Conservation (phyloP, 2,329 filamentous ascomycete genomes). For the Diaporthe sp. region DNA sequence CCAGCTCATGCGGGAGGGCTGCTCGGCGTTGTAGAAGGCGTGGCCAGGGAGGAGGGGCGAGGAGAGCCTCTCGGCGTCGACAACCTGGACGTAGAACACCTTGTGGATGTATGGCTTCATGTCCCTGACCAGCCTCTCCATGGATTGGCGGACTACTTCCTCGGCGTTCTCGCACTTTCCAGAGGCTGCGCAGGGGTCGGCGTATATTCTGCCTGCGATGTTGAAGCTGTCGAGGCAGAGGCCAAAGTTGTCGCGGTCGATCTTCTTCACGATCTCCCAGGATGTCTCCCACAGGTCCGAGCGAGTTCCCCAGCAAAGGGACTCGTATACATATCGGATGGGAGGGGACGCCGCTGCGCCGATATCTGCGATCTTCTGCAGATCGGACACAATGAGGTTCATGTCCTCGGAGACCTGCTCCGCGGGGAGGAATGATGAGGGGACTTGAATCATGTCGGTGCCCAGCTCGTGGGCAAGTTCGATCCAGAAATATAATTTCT, state of each 20-base stretch:
- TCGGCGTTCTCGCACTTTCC: slow-evolving; percentile 69
- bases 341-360: slow-evolving; percentile 67
- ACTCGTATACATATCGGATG: slow-evolving; percentile 80
- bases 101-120: slow-evolving; percentile 68
- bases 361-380: slow-evolving; percentile 75
- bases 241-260: slow-evolving; percentile 79
- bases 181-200: slow-evolving; percentile 69
- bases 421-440: slow-evolving; percentile 75
- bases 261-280: slow-evolving; percentile 75
- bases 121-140: slow-evolving; percentile 64
- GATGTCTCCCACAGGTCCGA: slow-evolving; percentile 78
- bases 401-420: slow-evolving; percentile 59
- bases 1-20: slow-evolving; percentile 81
- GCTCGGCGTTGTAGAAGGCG: slow-evolving; percentile 67
- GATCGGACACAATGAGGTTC: slow-evolving; percentile 70
- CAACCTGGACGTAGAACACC: slow-evolving; percentile 82
- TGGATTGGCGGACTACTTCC: slow-evolving; percentile 63
- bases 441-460: slow-evolving; percentile 81
- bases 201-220: slow-evolving; percentile 78
- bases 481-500: slow-evolving; percentile 79
- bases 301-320: slow-evolving; percentile 78
- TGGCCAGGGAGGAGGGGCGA: slow-evolving; percentile 70
- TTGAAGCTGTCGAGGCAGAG: slow-evolving; percentile 85
- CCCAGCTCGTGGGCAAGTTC: slow-evolving; percentile 71
- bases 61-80: slow-evolving; percentile 76